Percentiles rank a stretch among this genome's conserved stretches.
Conservation (phyloP, 345 rosid species). For the Populus alba region DNA sequence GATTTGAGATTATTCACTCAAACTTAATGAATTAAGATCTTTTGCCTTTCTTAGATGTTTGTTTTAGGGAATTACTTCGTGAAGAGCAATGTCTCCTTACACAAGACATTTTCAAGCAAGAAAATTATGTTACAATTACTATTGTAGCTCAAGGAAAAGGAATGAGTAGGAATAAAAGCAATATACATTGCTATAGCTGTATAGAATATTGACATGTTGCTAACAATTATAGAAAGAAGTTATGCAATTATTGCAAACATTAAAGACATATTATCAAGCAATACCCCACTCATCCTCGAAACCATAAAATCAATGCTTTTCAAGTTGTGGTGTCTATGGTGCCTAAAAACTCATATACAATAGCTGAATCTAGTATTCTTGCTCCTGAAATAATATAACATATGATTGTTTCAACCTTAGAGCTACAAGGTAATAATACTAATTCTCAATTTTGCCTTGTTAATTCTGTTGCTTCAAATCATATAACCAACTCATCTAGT, state of each 20-base stretch:
- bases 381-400: background rate
- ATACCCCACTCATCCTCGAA: background rate
- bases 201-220: constrained; percentile 2
- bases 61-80: constrained; percentile 8
- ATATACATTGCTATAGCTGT: constrained; percentile 3
- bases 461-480: background rate
- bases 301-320: background rate
- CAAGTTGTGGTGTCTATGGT: background rate
- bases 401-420: background rate
- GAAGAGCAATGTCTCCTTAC: constrained; percentile 4
- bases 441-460: background rate
- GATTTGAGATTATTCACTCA: background rate
- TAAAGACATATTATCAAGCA: too few species aligned
- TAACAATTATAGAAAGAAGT: background rate
- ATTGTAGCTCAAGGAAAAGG: constrained; percentile 1
- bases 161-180: background rate
- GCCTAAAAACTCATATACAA: background rate
- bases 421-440: background rate
- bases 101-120: background rate
- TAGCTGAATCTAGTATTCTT: background rate
- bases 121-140: background rate
- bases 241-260: too few species aligned
- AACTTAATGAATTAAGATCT: background rate
- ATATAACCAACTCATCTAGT: background rate
- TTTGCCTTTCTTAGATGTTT: background rate